A percentile compares a stretch with the other conserved stretches of the same genome.
Conservation (phyloP, 768 basidiomycete species). For the Phylloporus arenicola region DNA sequence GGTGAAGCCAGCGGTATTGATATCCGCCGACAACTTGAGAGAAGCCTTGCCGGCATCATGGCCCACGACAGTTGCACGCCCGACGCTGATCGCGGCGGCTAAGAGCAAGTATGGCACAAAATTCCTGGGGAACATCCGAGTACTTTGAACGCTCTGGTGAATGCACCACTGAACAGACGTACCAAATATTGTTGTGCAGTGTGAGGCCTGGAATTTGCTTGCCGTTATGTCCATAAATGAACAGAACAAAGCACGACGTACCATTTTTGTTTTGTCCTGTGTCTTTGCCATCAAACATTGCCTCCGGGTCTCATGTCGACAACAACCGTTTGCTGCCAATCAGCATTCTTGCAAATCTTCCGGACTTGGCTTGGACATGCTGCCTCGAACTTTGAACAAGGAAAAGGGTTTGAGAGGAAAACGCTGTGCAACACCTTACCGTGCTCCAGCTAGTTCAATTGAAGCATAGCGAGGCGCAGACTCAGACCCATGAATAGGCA, state of each 20-base stretch:
- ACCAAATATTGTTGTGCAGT: background rate
- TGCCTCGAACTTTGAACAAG: too few relatives aligned
- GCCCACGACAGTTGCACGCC: conserved; percentile 4
- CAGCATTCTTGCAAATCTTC: too few relatives aligned
- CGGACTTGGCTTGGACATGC: too few relatives aligned
- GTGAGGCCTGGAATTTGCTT: background rate
- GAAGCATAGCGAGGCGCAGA: too few relatives aligned
- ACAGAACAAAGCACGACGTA: background rate
- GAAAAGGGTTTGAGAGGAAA: too few relatives aligned
- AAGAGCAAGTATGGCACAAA: conserved; percentile 13
- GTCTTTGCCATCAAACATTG: too few relatives aligned
- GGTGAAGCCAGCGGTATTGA: conserved; percentile 8
- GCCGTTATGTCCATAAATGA: background rate
- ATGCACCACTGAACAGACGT: too few relatives aligned
- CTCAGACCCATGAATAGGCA: too few relatives aligned
- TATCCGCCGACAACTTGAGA: conserved; percentile 8
- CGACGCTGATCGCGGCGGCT: background rate
- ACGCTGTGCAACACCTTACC: too few relatives aligned
- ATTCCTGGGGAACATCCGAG: background rate
- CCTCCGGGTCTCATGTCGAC: too few relatives aligned
- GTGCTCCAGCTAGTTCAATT: too few relatives aligned
- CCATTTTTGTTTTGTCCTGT: background rate
- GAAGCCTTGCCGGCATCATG: conserved; percentile 7
- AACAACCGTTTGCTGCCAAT: too few relatives aligned
- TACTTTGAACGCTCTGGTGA: background rate